Percentiles rank a stretch among this genome's conserved stretches.
Conservation (phyloP, 805 yeast species). For the Isabelozyma heimii region DNA sequence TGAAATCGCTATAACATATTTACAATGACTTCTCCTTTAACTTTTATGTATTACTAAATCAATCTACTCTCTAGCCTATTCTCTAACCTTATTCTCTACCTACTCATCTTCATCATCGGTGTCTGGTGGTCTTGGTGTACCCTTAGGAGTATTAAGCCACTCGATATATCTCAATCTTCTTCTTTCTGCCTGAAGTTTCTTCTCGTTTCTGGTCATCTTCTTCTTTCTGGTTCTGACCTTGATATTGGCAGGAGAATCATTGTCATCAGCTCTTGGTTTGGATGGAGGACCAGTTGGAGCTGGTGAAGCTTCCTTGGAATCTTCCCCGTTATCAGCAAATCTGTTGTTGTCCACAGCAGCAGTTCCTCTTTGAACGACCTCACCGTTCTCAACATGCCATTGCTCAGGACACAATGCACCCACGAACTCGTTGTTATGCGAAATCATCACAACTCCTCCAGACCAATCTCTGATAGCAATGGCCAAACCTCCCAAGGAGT, state of each 20-base stretch:
- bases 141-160: constrained; percentile 96
- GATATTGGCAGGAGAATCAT: constrained; percentile 93
- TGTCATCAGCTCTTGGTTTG: constrained; percentile 57
- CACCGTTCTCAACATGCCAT: constrained; percentile 95
- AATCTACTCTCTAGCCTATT: background rate
- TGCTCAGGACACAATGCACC: constrained; percentile 98
- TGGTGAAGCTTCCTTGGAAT: constrained; percentile 42
- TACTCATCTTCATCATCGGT: constrained; percentile 84
- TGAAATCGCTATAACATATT: too few species aligned
- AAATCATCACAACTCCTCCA: constrained; percentile 98
- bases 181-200: constrained; percentile 87
- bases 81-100: background rate
- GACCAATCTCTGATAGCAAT: constrained; percentile 97
- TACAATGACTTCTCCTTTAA: background rate
- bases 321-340: constrained; percentile 75
- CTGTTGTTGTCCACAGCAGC: constrained; percentile 71
- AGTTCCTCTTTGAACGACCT: constrained; percentile 78
- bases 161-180: constrained; percentile 91
- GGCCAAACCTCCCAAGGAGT: constrained; percentile 95
- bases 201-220: constrained; percentile 96
- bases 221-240: constrained; percentile 90
- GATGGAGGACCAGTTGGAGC: constrained; percentile 25
- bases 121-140: constrained; percentile 92
- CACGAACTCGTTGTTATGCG: constrained; percentile 95
- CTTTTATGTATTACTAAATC: background rate